Percentiles rank a stretch among this genome's conserved stretches.
These are phyloP conservation scores for Stipa capillata DNA, from an alignment of 176 grass and related monocot genomes.

Conservation along the genomic window DNA sequence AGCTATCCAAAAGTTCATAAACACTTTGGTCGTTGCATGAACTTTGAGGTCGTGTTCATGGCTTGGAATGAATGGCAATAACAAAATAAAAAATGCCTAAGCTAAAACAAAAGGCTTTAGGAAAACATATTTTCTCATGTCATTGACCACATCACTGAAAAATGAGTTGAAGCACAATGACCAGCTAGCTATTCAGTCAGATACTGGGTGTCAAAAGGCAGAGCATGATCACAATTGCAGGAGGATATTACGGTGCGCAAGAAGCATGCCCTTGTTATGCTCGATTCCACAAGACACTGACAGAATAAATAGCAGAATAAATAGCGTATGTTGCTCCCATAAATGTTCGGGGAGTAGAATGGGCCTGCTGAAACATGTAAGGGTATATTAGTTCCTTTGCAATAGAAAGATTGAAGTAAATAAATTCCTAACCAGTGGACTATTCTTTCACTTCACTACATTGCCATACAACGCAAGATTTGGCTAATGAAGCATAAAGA, in stretches of 20 bases:
- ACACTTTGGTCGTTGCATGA: constrained; percentile 6
- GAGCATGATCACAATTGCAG: constrained; percentile 16
- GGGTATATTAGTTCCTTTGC: too few relatives aligned
- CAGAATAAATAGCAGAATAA: constrained; percentile 29
- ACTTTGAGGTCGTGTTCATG: constrained; percentile 17
- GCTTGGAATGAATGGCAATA: constrained; percentile 36
- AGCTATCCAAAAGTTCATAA: constrained; percentile 25
- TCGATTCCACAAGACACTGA: constrained; percentile 41
- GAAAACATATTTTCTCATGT: constrained; percentile 16
- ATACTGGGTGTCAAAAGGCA: not conserved
- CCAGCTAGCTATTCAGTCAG: constrained; percentile 38
- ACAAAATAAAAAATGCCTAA: constrained; percentile 27
- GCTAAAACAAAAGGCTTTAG: constrained; percentile 10
- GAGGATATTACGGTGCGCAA: constrained; percentile 16
- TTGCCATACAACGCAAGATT: not conserved
- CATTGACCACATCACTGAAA: constrained; percentile 32
- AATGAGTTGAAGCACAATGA: constrained; percentile 42
- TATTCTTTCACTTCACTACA: constrained; percentile 21
- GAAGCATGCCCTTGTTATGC: constrained; percentile 31
- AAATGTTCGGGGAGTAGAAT: constrained; percentile 17
- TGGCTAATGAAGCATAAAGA: not conserved
- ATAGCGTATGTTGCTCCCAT: constrained; percentile 26
- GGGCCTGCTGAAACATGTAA: too few relatives aligned
- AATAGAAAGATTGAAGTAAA: not conserved
- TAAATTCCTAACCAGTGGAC: not conserved